Evolutionary conservation across 805 yeast species (phyloP), one percentile per base, ranked within the genome.

Genomic region (Pichia scutulata): DNA sequence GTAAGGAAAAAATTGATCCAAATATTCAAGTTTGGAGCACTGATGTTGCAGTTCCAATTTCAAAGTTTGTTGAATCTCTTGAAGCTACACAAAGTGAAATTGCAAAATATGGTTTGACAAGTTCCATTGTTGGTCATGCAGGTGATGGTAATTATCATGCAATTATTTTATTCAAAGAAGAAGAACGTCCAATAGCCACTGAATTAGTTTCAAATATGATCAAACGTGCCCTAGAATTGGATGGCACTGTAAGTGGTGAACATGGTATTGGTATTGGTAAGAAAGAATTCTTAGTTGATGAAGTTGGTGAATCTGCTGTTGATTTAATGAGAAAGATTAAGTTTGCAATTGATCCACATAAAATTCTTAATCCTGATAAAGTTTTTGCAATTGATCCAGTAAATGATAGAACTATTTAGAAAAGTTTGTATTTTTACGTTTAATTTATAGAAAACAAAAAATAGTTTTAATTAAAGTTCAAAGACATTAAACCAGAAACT

Each of bases 81-180:
- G 67, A 73, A 39, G 81, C 77, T 49, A 82, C 92, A 2, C 78
- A 84, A 59, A 71, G 73, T 8, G 88, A 87, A 59, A 75, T 88
- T 66, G 74, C 69, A 18, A 59, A 68, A 7, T 73, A 77, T 36
- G 89, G 89, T 0, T 69, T 86, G 49, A 57, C 67, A 14, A 82
- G 84, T 18, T 77, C 90, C 7, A 76, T 85, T 24, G 81, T 89
- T 62, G 96, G 95, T 5, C 96, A 89, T 64, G 89, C 85, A 28
- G 96, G 96, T 13, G 96, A 89, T 66, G 96, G 96, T 24, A 89
- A 89, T 67, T 86, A 89, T 70, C 96, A 89, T 62, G 85, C 87
- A 14, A 75, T 86, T 52, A 59, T 66, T 22, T 60, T 89, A 30
- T 69, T 83, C 48, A 88, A 82, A 66, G 77, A 81, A 53, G 70